Conservation (phyloP, 164 flowering plant genomes). For the Chimonanthus praecox region DNA sequence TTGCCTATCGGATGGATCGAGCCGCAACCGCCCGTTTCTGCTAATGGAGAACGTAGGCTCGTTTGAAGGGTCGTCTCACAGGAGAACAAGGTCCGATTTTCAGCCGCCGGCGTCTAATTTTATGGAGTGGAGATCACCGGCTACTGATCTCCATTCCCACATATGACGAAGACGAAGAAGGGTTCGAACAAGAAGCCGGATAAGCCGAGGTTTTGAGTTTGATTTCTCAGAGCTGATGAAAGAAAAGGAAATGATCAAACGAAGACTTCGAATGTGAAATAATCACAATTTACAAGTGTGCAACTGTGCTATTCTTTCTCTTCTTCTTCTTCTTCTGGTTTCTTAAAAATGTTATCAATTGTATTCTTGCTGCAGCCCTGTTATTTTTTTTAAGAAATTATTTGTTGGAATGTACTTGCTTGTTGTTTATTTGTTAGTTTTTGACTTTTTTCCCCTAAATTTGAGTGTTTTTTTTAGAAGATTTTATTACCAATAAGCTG, state of each 20-base stretch:
- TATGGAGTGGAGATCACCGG: background rate
- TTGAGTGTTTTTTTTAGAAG: too few species aligned
- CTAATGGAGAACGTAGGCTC: background rate
- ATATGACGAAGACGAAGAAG: background rate
- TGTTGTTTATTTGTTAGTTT: background rate
- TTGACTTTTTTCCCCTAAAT: too few species aligned
- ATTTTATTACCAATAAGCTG: too few species aligned
- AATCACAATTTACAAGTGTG: background rate
- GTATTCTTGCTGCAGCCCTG: too few species aligned
- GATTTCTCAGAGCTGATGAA: background rate
- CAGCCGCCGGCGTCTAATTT: background rate
- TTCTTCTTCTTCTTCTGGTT: too few species aligned
- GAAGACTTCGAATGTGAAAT: too few species aligned
- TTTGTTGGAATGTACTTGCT: background rate
- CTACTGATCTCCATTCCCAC: background rate
- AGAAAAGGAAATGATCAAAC: too few species aligned
- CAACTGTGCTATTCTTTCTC: background rate
- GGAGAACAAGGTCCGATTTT: conserved; percentile 20
- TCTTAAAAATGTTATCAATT: too few species aligned
- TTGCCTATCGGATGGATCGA: conserved; percentile 21
- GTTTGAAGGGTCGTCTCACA: conserved; percentile 33
- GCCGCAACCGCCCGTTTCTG: conserved; percentile 21
- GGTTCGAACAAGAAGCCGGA: background rate
- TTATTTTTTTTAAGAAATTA: background rate
- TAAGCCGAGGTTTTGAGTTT: background rate